Conservation (phyloP, 148 eudicot species). For the Cornus controversa region DNA sequence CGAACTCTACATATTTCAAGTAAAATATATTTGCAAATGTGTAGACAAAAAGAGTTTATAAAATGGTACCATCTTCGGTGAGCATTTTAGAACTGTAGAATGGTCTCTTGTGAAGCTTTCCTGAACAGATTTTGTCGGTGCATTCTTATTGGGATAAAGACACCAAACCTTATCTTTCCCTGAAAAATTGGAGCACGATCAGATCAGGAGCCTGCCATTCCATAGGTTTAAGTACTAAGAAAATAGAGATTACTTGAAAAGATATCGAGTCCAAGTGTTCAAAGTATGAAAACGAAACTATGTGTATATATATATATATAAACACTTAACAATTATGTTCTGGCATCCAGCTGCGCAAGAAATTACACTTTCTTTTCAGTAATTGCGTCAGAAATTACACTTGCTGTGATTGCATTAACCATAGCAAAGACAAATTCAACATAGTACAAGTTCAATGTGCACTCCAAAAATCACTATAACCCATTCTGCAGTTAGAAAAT, state of each 20-base stretch:
- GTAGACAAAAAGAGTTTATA: background rate
- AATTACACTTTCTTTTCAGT: too few relatives aligned
- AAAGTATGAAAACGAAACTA: background rate
- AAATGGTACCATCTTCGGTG: constrained; percentile 16
- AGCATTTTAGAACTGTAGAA: constrained; percentile 22
- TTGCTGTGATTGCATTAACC: background rate
- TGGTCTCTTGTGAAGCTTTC: constrained; percentile 44
- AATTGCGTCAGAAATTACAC: background rate
- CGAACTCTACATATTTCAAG: background rate
- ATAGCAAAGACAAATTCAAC: background rate
- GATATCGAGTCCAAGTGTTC: background rate
- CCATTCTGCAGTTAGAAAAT: background rate
- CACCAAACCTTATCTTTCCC: constrained; percentile 82
- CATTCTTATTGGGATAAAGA: constrained; percentile 81
- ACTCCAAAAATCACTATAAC: background rate
- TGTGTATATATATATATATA: background rate
- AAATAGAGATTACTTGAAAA: background rate
- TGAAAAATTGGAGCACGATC: constrained; percentile 29
- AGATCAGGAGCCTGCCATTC: constrained; percentile 1
- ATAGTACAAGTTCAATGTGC: background rate
- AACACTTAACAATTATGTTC: background rate
- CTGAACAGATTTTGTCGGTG: constrained; percentile 58
- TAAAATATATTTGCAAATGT: background rate
- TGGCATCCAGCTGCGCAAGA: background rate
- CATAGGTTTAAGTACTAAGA: background rate